These are phyloP conservation scores for Balamuthia mandrillaris DNA, from an alignment of 208 protist species.

Conservation along the genomic window DNA sequence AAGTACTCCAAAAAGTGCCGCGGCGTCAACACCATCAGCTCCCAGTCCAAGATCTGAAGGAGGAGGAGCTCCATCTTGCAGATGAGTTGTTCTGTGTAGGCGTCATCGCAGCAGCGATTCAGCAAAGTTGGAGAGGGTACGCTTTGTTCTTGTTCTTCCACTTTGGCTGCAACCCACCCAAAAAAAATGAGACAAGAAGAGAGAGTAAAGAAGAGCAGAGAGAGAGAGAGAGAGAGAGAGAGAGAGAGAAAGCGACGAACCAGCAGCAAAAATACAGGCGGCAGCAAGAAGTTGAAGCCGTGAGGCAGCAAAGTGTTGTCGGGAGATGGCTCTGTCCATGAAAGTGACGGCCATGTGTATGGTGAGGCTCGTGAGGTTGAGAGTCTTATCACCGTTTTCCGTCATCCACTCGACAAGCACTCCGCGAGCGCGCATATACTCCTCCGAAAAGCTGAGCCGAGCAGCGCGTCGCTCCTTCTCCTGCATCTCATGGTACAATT, in stretches of 20 bases:
- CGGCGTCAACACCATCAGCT: not conserved
- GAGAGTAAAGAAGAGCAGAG: not conserved
- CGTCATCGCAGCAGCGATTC: slow-evolving; percentile 16
- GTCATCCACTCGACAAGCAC: not conserved
- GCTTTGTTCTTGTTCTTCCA: not conserved
- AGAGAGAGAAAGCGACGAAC: not conserved
- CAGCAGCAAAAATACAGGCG: not conserved
- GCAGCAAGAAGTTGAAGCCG: not conserved
- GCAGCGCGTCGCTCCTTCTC: not conserved
- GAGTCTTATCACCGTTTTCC: not conserved
- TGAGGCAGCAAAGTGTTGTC: not conserved
- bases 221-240: not conserved
- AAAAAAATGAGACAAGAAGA: not conserved
- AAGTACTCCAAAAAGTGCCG: not conserved
- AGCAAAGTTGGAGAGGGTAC: not conserved
- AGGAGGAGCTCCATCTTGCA: slow-evolving; percentile 16
- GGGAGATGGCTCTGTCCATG: not conserved
- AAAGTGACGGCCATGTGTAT: not conserved
- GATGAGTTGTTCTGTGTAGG: not conserved
- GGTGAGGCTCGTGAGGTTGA: not conserved
- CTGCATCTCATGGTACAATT: no score
- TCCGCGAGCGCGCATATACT: not conserved
- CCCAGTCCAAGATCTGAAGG: not conserved
- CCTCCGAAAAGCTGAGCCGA: not conserved
- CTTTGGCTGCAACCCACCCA: not conserved